Percentiles rank a stretch among this genome's conserved stretches.
Conservation (phyloP, 2,329 filamentous ascomycete species). For the Chrysosphaeria jannelii region DNA sequence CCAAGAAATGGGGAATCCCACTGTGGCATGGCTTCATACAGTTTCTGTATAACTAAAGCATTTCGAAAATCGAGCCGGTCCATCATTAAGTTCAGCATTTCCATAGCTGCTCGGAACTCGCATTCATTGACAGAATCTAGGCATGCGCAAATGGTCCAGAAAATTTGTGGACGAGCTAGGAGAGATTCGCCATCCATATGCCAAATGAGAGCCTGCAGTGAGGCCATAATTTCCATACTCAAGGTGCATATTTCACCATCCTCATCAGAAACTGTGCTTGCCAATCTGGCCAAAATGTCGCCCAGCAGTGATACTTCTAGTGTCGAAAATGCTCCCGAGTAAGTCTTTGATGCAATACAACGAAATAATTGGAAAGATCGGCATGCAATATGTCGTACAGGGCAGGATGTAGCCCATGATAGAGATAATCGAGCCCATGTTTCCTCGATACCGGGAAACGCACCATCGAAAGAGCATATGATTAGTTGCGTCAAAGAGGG, state of each 20-base stretch:
- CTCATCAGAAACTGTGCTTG: conserved; percentile 90
- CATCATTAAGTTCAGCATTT: conserved; percentile 70
- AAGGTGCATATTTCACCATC: conserved; percentile 87
- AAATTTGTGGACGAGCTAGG: conserved; percentile 73
- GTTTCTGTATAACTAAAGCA: conserved; percentile 31
- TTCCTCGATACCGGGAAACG: conserved; percentile 64
- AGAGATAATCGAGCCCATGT: conserved; percentile 75
- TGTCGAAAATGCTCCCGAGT: no score
- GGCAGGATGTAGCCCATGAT: conserved; percentile 89
- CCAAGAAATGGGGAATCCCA: conserved; percentile 85
- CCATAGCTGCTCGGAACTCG: conserved; percentile 72
- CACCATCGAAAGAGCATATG: no score
- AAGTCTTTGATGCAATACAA: no score
- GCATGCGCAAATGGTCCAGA: conserved; percentile 94
- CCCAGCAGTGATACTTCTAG: conserved; percentile 83
- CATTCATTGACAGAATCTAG: conserved; percentile 88
- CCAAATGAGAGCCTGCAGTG: conserved; percentile 66
- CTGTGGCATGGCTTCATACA: conserved; percentile 55
- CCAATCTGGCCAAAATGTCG: conserved; percentile 83
- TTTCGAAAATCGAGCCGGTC: conserved; percentile 57
- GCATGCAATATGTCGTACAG: conserved; percentile 79
- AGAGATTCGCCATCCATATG: conserved; percentile 56
- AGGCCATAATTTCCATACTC: conserved; percentile 91
- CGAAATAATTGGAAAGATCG: conserved; percentile 93
- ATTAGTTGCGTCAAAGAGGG: no score